Percentiles rank a stretch among this genome's conserved stretches.
Evolutionary conservation across 2,329 filamentous ascomycete genomes (phyloP).

Genomic region (Biscogniauxia marginata): DNA sequence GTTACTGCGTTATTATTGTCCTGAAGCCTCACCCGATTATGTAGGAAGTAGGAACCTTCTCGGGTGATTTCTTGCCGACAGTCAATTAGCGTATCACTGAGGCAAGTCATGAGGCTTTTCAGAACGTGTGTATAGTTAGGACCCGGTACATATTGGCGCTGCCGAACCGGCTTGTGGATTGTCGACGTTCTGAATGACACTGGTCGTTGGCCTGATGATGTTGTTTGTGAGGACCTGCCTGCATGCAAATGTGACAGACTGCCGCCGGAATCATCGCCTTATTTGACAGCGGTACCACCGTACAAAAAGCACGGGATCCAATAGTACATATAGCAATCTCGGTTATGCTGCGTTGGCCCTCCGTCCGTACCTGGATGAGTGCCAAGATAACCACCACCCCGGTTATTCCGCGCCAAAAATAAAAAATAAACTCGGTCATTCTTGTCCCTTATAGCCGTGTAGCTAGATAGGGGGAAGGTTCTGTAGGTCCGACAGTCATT

Average conservation of each 20-base stretch:
- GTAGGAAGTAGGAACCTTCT: background rate
- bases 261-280: background rate
- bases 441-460: too few relatives aligned
- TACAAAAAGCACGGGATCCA: background rate
- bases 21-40: background rate
- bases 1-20: background rate
- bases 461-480: too few relatives aligned
- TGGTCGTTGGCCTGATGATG: background rate
- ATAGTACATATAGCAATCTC: background rate
- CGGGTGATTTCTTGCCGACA: background rate
- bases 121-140: background rate
- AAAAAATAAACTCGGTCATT: too few relatives aligned
- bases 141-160: background rate
- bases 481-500: background rate
- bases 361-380: background rate
- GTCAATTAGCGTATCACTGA: background rate
- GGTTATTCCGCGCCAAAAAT: background rate
- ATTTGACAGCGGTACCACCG: background rate
- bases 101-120: background rate
- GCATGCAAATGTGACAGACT: background rate
- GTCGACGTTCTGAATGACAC: background rate
- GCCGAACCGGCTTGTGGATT: background rate
- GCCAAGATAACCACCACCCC: background rate
- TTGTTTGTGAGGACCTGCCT: background rate
- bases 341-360: background rate